A percentile compares a stretch with the other conserved stretches of the same genome.
phyloP scores from a whole-genome alignment of 225 moss, liverwort and hornwort species.

The Thuidium tamariscinum region DNA sequence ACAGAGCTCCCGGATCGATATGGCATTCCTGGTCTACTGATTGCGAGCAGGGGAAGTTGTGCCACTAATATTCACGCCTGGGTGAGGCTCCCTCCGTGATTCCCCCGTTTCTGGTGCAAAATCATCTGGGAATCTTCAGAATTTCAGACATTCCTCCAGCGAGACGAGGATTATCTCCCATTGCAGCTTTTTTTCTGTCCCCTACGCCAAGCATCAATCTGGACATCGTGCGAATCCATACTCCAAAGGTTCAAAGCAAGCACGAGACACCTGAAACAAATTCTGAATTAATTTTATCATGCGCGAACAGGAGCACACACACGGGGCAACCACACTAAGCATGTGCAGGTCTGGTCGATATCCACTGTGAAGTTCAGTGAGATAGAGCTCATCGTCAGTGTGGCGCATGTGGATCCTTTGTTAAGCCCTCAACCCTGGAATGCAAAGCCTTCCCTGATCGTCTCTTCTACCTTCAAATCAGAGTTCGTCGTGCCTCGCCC shows the following conservation, averaged over 20 bases:
- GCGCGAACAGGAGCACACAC: conserved; percentile 35
- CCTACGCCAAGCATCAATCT: background rate
- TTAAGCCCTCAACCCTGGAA: background rate
- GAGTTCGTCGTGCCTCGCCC: background rate
- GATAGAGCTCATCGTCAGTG: background rate
- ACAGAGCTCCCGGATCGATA: background rate
- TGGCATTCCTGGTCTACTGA: background rate
- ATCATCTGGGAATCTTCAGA: background rate
- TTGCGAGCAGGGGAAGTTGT: background rate
- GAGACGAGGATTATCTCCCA: background rate
- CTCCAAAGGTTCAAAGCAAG: background rate
- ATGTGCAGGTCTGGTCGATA: conserved; percentile 63
- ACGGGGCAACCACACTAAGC: conserved; percentile 62
- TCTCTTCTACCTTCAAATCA: background rate
- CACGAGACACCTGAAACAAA: background rate
- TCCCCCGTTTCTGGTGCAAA: background rate
- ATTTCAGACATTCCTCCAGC: background rate
- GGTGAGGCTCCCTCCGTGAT: background rate
- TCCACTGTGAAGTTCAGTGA: conserved; percentile 72
- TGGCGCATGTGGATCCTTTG: background rate
- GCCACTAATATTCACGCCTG: background rate
- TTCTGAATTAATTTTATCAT: background rate
- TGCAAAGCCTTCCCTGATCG: background rate
- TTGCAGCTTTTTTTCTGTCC: background rate
- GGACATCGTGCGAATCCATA: background rate